Base-by-base conservation (phyloP, 2,329 filamentous ascomycete genomes). In the Ceratocystis colombiana region DNA sequence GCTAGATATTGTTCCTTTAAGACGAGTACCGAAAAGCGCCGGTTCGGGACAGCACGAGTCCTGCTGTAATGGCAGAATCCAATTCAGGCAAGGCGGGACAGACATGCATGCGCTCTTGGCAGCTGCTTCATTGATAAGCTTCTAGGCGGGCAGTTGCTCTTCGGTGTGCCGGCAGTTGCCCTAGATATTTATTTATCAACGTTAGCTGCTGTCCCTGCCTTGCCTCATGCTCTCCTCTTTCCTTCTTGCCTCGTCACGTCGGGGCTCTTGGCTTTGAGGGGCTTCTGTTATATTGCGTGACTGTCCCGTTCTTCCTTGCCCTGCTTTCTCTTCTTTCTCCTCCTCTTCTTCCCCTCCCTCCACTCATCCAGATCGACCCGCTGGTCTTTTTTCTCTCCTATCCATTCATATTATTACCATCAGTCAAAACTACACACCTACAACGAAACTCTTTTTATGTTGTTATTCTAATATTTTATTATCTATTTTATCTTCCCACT, bases 141-240 rank as follows among this genome's bases (percentile, higher is more conserved):
- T 41, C 37, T 17, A 4, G 30, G 53, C 28, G 28, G 53, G 28
- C 53, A 20, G 12, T 8, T 59, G 55, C 55, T 59, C 55, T 10
- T 7, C 25, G 2, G 7, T n/a, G 8, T 37, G 17, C 28, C 3
- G 55, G 28, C 28, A 59, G 30, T 59, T 33, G 15, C 55, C n/a
- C 28, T 20, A 15, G 28, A n/a, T 37, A 59, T 59, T 20, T 59
- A 59, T 59, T 59, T 59, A 59, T 15, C 55, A 59, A 59, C 55
- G 55, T 12, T 30, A 7, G 15, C 12, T 25, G 55, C 55, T n/a
- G 55, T n/a, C 22, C 48, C 48, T 53, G 48, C 48, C 48, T 25
- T n/a, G 48, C 22, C 55, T 37, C 28, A n/a, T 55, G 50, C 25
- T 55, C 8, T 30, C 10, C 22, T 55, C 12, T 6, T 28, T 28